Evolutionary conservation across 1,284 basidiomycete species (phyloP).

Genomic region (Sparassis latifolia): DNA sequence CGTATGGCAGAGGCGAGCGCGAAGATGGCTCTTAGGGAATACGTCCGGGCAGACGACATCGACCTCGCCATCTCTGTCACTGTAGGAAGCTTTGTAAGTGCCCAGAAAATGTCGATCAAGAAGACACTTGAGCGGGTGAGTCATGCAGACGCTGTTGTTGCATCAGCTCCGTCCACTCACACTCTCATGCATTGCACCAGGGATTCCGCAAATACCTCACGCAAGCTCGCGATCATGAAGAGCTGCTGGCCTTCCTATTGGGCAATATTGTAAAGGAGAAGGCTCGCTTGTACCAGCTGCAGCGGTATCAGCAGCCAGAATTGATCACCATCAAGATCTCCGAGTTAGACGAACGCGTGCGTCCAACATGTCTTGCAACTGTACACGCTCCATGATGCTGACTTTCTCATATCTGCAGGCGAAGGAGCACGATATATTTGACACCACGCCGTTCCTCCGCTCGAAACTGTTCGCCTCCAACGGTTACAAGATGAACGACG

Average conservation of each 20-base stretch:
- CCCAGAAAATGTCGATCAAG: constrained; percentile 98
- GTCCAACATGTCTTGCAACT: constrained; percentile 19
- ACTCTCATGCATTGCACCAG: constrained; percentile 31
- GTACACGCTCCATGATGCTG: neutral
- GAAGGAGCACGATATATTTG: constrained; percentile 93
- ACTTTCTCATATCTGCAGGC: constrained; percentile 43
- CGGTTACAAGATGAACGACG: constrained; percentile 73
- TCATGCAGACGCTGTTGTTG: neutral
- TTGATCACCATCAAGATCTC: constrained; percentile 67
- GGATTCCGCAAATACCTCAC: constrained; percentile 97
- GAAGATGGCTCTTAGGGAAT: constrained; percentile 97
- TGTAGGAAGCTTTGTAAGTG: constrained; percentile 90
- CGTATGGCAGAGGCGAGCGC: constrained; percentile 98
- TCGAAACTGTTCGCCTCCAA: constrained; percentile 87
- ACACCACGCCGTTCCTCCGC: constrained; percentile 79
- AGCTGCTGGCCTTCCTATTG: constrained; percentile 90
- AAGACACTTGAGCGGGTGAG: constrained; percentile 91
- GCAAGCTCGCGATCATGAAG: constrained; percentile 91
- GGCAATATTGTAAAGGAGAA: constrained; percentile 95
- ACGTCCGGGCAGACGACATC: constrained; percentile 93
- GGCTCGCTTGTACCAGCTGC: constrained; percentile 76
- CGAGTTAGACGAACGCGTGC: constrained; percentile 78
- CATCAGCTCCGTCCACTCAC: neutral
- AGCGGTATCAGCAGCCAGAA: constrained; percentile 72
- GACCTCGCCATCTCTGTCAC: constrained; percentile 96